Evolutionary conservation across 768 basidiomycete species (phyloP).

Genomic region (Calvatia gigantea): DNA sequence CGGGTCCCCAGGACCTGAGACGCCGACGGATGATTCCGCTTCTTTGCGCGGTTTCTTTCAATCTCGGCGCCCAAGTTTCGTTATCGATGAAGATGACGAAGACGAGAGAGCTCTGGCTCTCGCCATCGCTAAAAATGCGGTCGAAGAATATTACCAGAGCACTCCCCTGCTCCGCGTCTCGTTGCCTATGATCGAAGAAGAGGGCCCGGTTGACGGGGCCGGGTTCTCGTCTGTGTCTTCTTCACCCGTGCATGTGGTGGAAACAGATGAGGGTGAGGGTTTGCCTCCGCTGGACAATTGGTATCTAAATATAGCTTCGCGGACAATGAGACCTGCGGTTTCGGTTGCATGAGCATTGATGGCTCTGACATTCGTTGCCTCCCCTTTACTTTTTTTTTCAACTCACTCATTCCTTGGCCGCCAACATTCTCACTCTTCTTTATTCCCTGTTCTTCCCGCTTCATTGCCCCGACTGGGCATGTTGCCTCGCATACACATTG

Average conservation of each 20-base stretch:
- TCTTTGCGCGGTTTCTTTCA: conserved; percentile 1
- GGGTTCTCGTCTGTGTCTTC: conserved; percentile 1
- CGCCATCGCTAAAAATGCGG: conserved; percentile 11
- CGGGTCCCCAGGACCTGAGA: conserved; percentile 18
- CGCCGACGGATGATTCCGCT: conserved; percentile 17
- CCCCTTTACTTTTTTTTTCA: neutral
- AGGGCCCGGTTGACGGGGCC: conserved; percentile 3
- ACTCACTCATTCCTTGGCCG: neutral
- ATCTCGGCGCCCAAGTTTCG: conserved; percentile 5
- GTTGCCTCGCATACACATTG: neutral
- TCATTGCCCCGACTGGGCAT: neutral
- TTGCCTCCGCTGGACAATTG: conserved; percentile 40
- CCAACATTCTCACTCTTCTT: neutral
- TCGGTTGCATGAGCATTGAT: neutral
- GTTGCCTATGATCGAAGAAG: conserved; percentile 12
- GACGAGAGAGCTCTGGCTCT: conserved; percentile 14
- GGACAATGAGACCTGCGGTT: conserved; percentile 8
- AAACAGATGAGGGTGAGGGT: conserved; percentile 26
- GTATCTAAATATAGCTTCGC: conserved; percentile 27
- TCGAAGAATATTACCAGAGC: conserved; percentile 5
- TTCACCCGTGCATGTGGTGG: neutral
- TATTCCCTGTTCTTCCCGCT: neutral
- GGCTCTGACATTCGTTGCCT: neutral
- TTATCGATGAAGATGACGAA: conserved; percentile 17
- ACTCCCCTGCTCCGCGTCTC: conserved; percentile 6